Evolutionary conservation across 805 yeast species (phyloP).

Genomic region (Hanseniaspora nectarophila): DNA sequence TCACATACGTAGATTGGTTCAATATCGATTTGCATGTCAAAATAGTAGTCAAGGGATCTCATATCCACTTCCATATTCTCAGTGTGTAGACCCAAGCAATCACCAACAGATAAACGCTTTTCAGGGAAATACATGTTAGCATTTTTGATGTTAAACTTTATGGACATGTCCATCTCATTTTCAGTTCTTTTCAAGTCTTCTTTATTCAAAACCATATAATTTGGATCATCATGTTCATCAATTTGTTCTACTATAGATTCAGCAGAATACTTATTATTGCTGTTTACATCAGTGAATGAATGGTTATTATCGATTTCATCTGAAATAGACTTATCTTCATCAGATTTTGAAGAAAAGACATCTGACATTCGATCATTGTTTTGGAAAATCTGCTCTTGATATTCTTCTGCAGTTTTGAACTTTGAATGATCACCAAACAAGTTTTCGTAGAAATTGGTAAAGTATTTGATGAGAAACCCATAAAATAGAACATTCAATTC

Average conservation of each 20-base stretch:
- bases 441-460: conserved; percentile 69
- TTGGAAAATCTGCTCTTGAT: conserved; percentile 30
- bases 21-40: conserved; percentile 75
- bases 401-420: conserved; percentile 80
- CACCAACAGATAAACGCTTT: conserved; percentile 50
- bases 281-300: not conserved
- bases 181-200: conserved; percentile 35
- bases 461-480: conserved; percentile 66
- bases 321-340: not conserved
- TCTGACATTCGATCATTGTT: not conserved
- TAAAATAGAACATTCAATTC: conserved; percentile 58
- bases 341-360: not conserved
- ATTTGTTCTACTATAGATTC: not conserved
- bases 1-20: conserved; percentile 41
- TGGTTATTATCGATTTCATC: not conserved
- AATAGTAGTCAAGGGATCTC: conserved; percentile 81
- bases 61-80: conserved; percentile 62
- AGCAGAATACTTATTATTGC: not conserved
- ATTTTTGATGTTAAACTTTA: conserved; percentile 55
- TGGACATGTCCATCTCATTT: conserved; percentile 67
- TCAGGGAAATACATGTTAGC: conserved; percentile 68
- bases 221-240: not conserved
- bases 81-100: conserved; percentile 52
- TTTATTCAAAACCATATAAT: conserved; percentile 14
- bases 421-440: conserved; percentile 80